Conservation (phyloP, 805 yeast genomes). For the Candida silvicultrix region DNA sequence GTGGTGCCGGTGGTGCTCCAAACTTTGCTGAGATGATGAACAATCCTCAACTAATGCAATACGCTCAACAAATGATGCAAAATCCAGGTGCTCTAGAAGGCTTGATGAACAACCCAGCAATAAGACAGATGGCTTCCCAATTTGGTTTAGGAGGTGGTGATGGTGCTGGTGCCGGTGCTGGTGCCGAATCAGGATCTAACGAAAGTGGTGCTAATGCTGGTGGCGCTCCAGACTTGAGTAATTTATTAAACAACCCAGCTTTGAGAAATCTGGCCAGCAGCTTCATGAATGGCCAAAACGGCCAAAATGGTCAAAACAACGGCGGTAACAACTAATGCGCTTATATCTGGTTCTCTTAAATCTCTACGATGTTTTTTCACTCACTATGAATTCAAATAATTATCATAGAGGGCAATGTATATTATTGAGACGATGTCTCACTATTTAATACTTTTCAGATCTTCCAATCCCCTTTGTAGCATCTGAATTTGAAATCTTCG, state of each 20-base stretch:
- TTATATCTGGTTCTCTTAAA: no score
- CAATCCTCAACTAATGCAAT: conserved; percentile 89
- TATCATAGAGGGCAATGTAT: no score
- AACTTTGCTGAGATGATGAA: conserved; percentile 64
- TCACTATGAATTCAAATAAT: no score
- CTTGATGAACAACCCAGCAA: conserved; percentile 73
- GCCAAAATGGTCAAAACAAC: conserved; percentile 8
- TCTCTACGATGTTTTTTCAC: no score
- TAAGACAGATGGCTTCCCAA: conserved; percentile 78
- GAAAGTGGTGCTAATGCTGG: conserved; percentile 12
- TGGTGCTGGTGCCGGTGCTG: conserved; percentile 13
- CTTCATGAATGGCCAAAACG: conserved; percentile 39
- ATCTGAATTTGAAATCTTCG: conserved; percentile 17
- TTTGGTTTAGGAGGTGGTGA: conserved; percentile 62
- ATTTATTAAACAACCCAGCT: conserved; percentile 77
- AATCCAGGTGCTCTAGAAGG: conserved; percentile 72
- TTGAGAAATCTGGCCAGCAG: conserved; percentile 64
- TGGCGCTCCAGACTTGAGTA: conserved; percentile 50
- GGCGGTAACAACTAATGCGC: conserved; percentile 5
- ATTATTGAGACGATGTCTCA: no score
- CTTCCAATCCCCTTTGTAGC: conserved; percentile 18
- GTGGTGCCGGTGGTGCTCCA: conserved; percentile 70
- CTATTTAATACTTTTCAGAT: conserved; percentile 1
- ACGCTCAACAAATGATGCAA: conserved; percentile 83
- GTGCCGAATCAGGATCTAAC: background rate